Evolutionary conservation across 495 filamentous ascomycete genomes (phyloP).

Genomic region (Xylaria intraflava): DNA sequence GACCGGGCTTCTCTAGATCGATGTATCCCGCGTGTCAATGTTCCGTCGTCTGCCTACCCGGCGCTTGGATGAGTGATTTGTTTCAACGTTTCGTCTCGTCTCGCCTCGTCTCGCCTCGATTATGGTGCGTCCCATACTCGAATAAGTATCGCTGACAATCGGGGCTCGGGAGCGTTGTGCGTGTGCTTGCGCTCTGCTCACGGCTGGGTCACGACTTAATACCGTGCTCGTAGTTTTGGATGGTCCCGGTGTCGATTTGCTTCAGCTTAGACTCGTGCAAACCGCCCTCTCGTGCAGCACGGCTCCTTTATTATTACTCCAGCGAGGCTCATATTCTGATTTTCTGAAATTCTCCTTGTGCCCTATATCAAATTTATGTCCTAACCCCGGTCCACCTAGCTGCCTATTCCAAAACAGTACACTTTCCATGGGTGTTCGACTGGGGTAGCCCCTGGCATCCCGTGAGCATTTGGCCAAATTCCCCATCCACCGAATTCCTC

Average conservation of each 20-base stretch:
- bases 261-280: slow-evolving; percentile 8
- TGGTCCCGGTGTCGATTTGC: slow-evolving; percentile 6
- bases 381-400: slow-evolving; percentile 21
- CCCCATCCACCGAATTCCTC: slow-evolving; percentile 23
- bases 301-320: too few species aligned
- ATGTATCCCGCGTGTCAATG: slow-evolving; percentile 26
- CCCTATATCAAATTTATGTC: slow-evolving; percentile 31
- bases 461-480: slow-evolving; percentile 25
- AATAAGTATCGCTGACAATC: neutral
- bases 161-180: neutral
- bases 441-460: slow-evolving; percentile 22
- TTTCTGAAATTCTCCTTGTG: slow-evolving; percentile 16
- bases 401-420: slow-evolving; percentile 27
- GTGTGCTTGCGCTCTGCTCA: neutral
- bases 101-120: too few species aligned
- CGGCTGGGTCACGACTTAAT: neutral
- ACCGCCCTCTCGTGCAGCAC: slow-evolving; percentile 10
- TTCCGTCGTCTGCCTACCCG: slow-evolving; percentile 23
- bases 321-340: slow-evolving; percentile 14
- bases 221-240: neutral
- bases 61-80: slow-evolving; percentile 3
- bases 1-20: slow-evolving; percentile 29
- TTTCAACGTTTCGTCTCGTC: neutral
- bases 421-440: slow-evolving; percentile 21
- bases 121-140: too few species aligned